Evolutionary conservation across 2,329 filamentous ascomycete species (phyloP), one percentile per base, ranked within the genome.

Genomic region (Neophaeococcomyces aloes): DNA sequence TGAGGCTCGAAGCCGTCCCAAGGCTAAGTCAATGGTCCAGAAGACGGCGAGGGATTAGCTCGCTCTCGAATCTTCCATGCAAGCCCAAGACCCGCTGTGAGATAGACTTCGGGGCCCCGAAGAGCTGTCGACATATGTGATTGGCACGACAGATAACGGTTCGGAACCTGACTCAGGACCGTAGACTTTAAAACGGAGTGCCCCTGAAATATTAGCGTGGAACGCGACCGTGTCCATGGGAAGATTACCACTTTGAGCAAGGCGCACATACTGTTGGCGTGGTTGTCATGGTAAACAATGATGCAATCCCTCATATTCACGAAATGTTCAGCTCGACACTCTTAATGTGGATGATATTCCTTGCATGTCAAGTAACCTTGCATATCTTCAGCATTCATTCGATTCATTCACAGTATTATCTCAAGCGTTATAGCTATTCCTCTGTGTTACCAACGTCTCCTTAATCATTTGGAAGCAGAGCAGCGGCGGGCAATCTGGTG

Each of bases 281-380:
- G 41, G 41, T 44, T 44, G 41, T 21, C 35, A 44, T 44, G 41
- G 41, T 44, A 44, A 44, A 44, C 41, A 44, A 43, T 39, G 37
- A 41, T 19, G 19, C 31, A 14, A 41, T 33, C 7, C 18, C 15
- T 7, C 7, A 21, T 41, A 19, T 21, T 17, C 13, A 7, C 21
- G 14, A 31, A 11, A 18, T 18, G 14, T 29, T 5, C n/a, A 17
- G 11, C 27, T 17, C 30, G 7, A 14, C 21, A 19, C 38, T 4
- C 35, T 23, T 38, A 38, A 38, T 18, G 11, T 29, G 27, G 32
- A 17, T 15, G n/a, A 39, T 17, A 15, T 30, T 15, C 21, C 25
- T 17, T n/a, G 23, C 11, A 17, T 25, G 31, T 14, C 25, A 18
- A 36, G 8, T 35, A 33, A 23, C 29, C 7, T 41, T 27, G 23